phyloP scores from a whole-genome alignment of 805 yeast species.

The Suhomyces canberraensis region DNA sequence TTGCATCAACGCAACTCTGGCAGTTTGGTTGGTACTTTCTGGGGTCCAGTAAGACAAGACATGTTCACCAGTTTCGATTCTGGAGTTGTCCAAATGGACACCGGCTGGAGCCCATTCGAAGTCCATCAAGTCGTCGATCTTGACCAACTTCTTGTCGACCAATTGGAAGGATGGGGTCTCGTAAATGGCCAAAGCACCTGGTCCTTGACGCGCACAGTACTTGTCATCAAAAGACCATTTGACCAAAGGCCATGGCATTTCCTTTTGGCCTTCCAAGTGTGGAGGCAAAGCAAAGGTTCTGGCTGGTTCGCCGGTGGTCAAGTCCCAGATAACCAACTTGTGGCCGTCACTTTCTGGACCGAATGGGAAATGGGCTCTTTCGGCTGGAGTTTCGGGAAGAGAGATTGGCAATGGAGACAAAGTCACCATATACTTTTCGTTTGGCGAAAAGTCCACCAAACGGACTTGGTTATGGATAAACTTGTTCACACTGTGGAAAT shows the following conservation, averaged over 20 bases:
- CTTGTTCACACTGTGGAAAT: slow-evolving; percentile 68
- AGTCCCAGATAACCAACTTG: slow-evolving; percentile 90
- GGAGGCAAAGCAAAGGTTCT: slow-evolving; percentile 91
- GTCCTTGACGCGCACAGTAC: slow-evolving; percentile 93
- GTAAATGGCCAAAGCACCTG: slow-evolving; percentile 87
- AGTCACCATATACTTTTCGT: slow-evolving; percentile 85
- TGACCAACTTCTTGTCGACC: slow-evolving; percentile 80
- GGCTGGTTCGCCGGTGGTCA: slow-evolving; percentile 74
- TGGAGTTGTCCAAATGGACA: slow-evolving; percentile 59
- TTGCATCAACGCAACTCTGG: slow-evolving; percentile 88
- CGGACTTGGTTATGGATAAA: slow-evolving; percentile 88
- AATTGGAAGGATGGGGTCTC: slow-evolving; percentile 77
- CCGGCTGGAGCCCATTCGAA: slow-evolving; percentile 95
- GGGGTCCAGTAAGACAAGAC: slow-evolving; percentile 96
- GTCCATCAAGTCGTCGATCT: slow-evolving; percentile 80
- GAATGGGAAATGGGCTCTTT: slow-evolving; percentile 72
- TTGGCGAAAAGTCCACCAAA: slow-evolving; percentile 87
- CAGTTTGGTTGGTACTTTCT: slow-evolving; percentile 86
- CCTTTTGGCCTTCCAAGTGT: slow-evolving; percentile 59
- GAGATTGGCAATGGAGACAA: slow-evolving; percentile 82
- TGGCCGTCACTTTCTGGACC: slow-evolving; percentile 88
- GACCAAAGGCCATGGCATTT: slow-evolving; percentile 92
- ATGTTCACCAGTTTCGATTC: slow-evolving; percentile 54
- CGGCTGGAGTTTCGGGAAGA: slow-evolving; percentile 59
- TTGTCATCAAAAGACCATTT: slow-evolving; percentile 93